These are phyloP conservation scores for Eucalyptus decipiens DNA, from an alignment of 345 rosid species.

Conservation along the genomic window DNA sequence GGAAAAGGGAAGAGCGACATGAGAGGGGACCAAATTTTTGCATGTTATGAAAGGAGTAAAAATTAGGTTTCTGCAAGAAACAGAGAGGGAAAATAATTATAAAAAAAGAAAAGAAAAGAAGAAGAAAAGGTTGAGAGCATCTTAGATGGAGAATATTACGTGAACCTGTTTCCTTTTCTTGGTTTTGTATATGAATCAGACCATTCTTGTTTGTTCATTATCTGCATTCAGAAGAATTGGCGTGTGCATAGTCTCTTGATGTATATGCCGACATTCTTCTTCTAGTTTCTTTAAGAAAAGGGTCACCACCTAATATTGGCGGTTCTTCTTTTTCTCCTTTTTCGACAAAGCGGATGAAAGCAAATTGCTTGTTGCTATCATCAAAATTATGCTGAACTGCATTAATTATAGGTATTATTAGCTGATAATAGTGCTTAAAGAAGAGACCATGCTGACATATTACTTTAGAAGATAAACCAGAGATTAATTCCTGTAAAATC, in stretches of 20 bases:
- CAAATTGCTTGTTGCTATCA: not conserved
- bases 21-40: not conserved
- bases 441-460: not conserved
- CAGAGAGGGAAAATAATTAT: not conserved
- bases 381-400: not conserved
- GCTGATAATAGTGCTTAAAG: not conserved
- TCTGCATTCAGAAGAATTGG: not conserved
- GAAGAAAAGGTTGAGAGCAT: not conserved
- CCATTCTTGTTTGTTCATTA: not conserved
- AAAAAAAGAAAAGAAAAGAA: not conserved
- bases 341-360: not conserved
- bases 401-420: not conserved
- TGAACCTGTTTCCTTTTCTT: not conserved
- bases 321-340: not conserved
- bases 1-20: not conserved
- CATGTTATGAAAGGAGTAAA: not conserved
- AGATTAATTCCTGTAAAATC: not conserved
- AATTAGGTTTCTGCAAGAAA: not conserved
- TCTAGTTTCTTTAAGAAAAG: not conserved
- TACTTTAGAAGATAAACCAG: not conserved
- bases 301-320: not conserved
- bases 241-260: not conserved
- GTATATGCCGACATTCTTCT: not conserved
- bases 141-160: not conserved
- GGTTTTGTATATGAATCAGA: not conserved